Percentiles rank a stretch among this genome's conserved stretches.
Evolutionary conservation across 2,329 filamentous ascomycete genomes (phyloP).

Genomic region (Zelopaecilomyces penicillatus): DNA sequence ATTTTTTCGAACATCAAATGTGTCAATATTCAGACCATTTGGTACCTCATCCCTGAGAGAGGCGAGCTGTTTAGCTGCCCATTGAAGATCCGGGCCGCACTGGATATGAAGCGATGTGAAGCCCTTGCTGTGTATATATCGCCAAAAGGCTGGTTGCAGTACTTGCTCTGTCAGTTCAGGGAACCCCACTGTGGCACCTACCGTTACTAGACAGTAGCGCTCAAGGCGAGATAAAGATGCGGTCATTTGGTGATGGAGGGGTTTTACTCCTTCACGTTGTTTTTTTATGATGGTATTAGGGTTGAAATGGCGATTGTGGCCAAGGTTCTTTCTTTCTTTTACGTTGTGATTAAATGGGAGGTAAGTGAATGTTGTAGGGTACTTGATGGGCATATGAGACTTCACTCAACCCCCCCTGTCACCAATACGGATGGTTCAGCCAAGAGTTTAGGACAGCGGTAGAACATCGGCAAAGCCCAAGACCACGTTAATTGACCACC

Average conservation of each 20-base stretch:
- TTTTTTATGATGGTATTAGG: too few species aligned
- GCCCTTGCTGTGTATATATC: constrained; percentile 44
- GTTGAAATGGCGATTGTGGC: too few species aligned
- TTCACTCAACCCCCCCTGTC: too few species aligned
- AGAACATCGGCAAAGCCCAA: constrained; percentile 17
- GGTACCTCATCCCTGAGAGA: constrained; percentile 17
- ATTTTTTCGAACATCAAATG: constrained; percentile 26
- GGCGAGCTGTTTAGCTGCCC: constrained; percentile 19
- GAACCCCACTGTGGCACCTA: constrained; percentile 87
- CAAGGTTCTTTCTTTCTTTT: too few species aligned
- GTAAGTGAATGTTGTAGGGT: too few species aligned
- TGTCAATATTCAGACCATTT: constrained; percentile 15
- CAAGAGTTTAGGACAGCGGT: constrained; percentile 7
- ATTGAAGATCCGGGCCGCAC: constrained; percentile 59
- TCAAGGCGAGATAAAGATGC: constrained; percentile 6
- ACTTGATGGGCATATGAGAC: too few species aligned
- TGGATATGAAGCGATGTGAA: constrained; percentile 73
- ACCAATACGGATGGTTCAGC: neutral
- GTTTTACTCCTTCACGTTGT: too few species aligned
- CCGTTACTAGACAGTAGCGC: constrained; percentile 69
- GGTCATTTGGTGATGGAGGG: constrained; percentile 4
- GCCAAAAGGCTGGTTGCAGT: constrained; percentile 54
- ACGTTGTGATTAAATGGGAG: too few species aligned
- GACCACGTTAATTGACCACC: constrained; percentile 10
- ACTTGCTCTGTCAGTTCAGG: constrained; percentile 58